Percentiles rank a stretch among this genome's conserved stretches.
phyloP scores from a whole-genome alignment of 371 early-diverging fungal species.

The Mucor lusitanicus region DNA sequence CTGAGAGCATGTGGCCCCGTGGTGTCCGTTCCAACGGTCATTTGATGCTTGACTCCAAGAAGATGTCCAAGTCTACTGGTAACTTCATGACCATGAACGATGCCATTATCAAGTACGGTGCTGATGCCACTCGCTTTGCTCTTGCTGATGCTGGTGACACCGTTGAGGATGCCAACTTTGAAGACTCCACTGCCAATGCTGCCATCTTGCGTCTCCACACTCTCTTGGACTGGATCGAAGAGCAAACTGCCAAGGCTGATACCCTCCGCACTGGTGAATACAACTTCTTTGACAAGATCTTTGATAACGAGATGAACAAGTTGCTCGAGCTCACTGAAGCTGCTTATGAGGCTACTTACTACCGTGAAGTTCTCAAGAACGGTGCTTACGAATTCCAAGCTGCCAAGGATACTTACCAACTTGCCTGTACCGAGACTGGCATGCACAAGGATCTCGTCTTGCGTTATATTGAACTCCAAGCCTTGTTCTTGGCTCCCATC shows the following conservation, averaged over 20 bases:
- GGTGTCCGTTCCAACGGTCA: conserved; percentile 98
- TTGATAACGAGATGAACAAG: conserved; percentile 86
- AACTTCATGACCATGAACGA: conserved; percentile 97
- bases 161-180: conserved; percentile 99
- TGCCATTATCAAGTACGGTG: conserved; percentile 90
- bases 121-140: conserved; percentile 97
- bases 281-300: conserved; percentile 84
- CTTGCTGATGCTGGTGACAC: conserved; percentile 96
- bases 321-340: conserved; percentile 67
- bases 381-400: conserved; percentile 94
- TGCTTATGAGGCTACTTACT: conserved; percentile 85
- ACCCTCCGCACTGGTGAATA: conserved; percentile 47
- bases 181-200: conserved; percentile 95
- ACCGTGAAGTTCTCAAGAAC: conserved; percentile 94
- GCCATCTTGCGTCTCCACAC: conserved; percentile 94
- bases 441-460: conserved; percentile 87
- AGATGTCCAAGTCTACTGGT: conserved; percentile 99
- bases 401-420: conserved; percentile 90
- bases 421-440: conserved; percentile 65
- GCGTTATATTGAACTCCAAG: conserved; percentile 83
- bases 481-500: conserved; percentile 84
- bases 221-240: conserved; percentile 91
- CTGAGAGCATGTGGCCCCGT: conserved; percentile 92
- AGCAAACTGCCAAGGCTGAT: conserved; percentile 37
- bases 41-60: conserved; percentile 95